These are phyloP conservation scores for Globisporangium okanoganense DNA, from an alignment of 352 stramenopile species.

Conservation along the genomic window DNA sequence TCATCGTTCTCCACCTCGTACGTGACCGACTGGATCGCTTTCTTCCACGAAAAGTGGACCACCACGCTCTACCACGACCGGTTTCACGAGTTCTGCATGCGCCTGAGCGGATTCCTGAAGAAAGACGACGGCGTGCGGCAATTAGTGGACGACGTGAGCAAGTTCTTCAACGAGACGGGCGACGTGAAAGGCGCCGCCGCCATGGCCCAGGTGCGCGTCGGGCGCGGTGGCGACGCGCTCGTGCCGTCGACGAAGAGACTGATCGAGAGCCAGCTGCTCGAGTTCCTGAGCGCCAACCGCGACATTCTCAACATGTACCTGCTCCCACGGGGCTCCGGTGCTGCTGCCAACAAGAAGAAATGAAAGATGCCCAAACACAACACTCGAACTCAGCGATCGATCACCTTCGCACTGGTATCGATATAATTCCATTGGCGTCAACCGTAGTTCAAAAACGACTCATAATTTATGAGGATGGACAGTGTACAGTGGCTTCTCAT, in stretches of 20 bases:
- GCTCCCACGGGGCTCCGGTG: constrained; percentile 32
- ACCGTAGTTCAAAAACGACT: background rate
- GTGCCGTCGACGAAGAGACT: constrained; percentile 68
- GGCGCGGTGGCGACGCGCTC: constrained; percentile 47
- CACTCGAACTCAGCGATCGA: background rate
- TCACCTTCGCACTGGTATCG: too few species aligned
- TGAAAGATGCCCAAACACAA: background rate
- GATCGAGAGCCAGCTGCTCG: constrained; percentile 73
- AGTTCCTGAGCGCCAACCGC: constrained; percentile 70
- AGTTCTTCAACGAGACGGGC: constrained; percentile 59
- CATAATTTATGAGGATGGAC: too few species aligned
- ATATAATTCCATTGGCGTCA: background rate
- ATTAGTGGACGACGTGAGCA: constrained; percentile 53
- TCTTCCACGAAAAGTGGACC: constrained; percentile 79
- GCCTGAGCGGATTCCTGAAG: constrained; percentile 49
- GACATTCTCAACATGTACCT: constrained; percentile 84
- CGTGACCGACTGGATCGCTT: constrained; percentile 81
- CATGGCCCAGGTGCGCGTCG: constrained; percentile 62
- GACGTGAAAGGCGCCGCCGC: constrained; percentile 60
- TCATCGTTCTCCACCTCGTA: constrained; percentile 65
- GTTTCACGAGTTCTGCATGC: constrained; percentile 66
- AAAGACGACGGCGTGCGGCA: constrained; percentile 69
- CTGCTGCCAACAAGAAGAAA: constrained; percentile 16
- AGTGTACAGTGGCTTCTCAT: background rate
- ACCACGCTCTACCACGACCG: constrained; percentile 74